These are phyloP conservation scores for Plantago lanceolata DNA, from an alignment of 305 asterid genomes.

Conservation along the genomic window DNA sequence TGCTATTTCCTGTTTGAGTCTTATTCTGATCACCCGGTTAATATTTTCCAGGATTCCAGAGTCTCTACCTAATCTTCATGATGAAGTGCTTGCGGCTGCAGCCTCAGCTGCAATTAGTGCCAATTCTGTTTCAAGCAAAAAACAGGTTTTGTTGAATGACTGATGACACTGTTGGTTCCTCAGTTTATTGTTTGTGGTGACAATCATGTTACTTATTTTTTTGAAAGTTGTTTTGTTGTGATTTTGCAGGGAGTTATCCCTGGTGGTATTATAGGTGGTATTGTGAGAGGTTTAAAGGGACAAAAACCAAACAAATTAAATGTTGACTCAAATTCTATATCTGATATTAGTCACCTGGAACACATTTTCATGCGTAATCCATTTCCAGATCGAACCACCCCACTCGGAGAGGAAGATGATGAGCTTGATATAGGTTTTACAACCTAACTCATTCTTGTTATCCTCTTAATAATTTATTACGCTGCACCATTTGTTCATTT, in stretches of 20 bases:
- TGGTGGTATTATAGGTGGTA: constrained; percentile 57
- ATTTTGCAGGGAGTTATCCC: constrained; percentile 53
- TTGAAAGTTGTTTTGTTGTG: constrained; percentile 27
- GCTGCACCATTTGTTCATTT: constrained; percentile 5
- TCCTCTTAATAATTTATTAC: not conserved
- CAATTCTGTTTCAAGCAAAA: constrained; percentile 55
- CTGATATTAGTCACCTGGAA: constrained; percentile 54
- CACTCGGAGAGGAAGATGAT: constrained; percentile 37
- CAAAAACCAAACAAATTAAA: constrained; percentile 40
- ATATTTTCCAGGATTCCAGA: constrained; percentile 58
- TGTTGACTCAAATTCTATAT: constrained; percentile 32
- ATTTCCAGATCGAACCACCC: constrained; percentile 33
- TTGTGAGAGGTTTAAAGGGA: constrained; percentile 65
- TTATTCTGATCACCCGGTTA: constrained; percentile 21
- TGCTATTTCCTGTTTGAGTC: constrained; percentile 21
- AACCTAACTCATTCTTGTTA: not conserved
- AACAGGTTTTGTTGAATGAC: constrained; percentile 41
- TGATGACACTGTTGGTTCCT: constrained; percentile 20
- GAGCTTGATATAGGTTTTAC: constrained; percentile 73
- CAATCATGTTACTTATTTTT: constrained; percentile 22
- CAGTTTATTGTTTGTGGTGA: constrained; percentile 21
- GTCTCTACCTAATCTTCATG: constrained; percentile 79
- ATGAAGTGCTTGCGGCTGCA: constrained; percentile 89
- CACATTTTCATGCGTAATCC: constrained; percentile 50
- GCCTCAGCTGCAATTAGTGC: constrained; percentile 55